Evolutionary conservation across 768 basidiomycete genomes (phyloP).

Genomic region (Pisolithus orientalis): DNA sequence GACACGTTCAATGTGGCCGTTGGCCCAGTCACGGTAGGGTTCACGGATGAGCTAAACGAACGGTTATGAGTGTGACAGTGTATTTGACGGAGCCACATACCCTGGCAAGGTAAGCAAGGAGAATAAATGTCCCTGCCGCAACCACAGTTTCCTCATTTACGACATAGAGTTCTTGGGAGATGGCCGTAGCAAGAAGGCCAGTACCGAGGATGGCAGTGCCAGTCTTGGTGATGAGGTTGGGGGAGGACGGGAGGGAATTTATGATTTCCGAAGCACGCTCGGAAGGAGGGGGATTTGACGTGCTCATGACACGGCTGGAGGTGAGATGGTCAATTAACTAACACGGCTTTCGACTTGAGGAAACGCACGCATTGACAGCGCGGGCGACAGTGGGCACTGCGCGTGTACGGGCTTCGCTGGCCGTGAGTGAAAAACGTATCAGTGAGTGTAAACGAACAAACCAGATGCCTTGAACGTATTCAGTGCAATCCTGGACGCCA

Average conservation of each 20-base stretch:
- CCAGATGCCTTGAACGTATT: constrained; percentile 58
- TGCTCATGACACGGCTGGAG: constrained; percentile 60
- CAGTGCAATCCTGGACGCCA: constrained; percentile 71
- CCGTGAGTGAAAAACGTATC: not conserved
- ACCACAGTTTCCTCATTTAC: constrained; percentile 95
- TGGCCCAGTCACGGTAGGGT: constrained; percentile 92
- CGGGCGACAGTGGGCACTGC: constrained; percentile 42
- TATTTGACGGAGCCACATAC: constrained; percentile 33
- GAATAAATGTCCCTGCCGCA: constrained; percentile 74
- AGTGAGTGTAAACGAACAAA: constrained; percentile 20
- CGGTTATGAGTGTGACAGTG: constrained; percentile 11
- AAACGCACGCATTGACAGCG: constrained; percentile 41
- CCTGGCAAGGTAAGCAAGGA: constrained; percentile 78
- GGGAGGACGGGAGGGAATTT: constrained; percentile 79
- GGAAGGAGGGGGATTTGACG: constrained; percentile 64
- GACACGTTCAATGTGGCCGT: constrained; percentile 80
- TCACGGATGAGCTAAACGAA: constrained; percentile 58
- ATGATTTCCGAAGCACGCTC: constrained; percentile 89
- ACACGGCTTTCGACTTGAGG: constrained; percentile 1
- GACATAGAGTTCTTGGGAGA: constrained; percentile 96
- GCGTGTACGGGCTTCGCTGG: constrained; percentile 46
- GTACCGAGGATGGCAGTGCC: constrained; percentile 89
- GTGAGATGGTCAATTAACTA: constrained; percentile 4
- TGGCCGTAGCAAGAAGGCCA: constrained; percentile 82
- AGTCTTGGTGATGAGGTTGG: constrained; percentile 89